Percentiles rank a stretch among this genome's conserved stretches.
Evolutionary conservation across 1,139 yeast genomes (phyloP).

Genomic region (Wickerhamiella infanticola): DNA sequence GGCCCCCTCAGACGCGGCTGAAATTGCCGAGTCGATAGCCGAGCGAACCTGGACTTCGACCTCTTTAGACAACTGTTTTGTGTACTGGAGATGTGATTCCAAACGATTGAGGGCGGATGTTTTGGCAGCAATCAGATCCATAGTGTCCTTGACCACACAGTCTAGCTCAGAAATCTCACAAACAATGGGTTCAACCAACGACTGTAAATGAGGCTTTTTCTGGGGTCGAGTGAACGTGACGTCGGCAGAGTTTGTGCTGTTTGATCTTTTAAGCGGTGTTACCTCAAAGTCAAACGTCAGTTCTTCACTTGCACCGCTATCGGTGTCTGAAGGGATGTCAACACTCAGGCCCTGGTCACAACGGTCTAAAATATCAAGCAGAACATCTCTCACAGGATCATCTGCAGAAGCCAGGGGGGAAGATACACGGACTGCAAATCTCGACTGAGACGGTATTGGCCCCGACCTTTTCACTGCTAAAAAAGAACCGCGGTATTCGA

Average conservation of each 20-base stretch:
- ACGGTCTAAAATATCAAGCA: slow-evolving; percentile 13
- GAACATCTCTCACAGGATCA: slow-evolving; percentile 12
- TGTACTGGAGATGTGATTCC: slow-evolving; percentile 61
- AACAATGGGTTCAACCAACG: not conserved
- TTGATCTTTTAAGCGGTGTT: not conserved
- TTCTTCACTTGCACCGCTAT: not conserved
- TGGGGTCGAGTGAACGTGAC: not conserved
- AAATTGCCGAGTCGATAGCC: slow-evolving; percentile 51
- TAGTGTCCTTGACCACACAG: slow-evolving; percentile 54
- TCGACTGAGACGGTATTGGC: not conserved
- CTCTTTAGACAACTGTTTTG: slow-evolving; percentile 68
- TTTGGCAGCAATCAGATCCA: slow-evolving; percentile 44
- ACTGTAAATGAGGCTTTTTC: not conserved
- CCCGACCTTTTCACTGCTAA: not conserved
- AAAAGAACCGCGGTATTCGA: slow-evolving; percentile 48
- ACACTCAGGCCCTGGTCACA: slow-evolving; percentile 1
- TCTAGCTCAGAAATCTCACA: slow-evolving; percentile 13
- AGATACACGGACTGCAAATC: slow-evolving; percentile 10
- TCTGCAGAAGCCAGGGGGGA: slow-evolving; percentile 13
- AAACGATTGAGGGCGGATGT: slow-evolving; percentile 61
- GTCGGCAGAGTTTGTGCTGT: not conserved
- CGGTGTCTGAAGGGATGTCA: slow-evolving; percentile 1
- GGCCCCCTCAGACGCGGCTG: slow-evolving; percentile 26
- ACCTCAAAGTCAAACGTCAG: not conserved
- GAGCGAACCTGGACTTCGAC: slow-evolving; percentile 58